These are phyloP conservation scores for Davidsoniella eucalypti DNA, from an alignment of 2,329 filamentous ascomycete genomes.

Conservation along the genomic window DNA sequence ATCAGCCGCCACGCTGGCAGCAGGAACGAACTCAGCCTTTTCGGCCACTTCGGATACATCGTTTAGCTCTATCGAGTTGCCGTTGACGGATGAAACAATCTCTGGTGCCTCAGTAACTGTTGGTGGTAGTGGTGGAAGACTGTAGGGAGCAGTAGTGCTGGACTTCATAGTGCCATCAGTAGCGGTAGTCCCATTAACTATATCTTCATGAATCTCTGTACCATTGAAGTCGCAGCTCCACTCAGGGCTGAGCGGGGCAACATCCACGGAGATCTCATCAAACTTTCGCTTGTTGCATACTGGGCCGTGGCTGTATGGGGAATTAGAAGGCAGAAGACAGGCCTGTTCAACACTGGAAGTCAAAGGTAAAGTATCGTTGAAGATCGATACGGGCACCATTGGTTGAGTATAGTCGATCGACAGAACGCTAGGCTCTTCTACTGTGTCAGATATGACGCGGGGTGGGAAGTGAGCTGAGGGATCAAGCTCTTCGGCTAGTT, in stretches of 20 bases:
- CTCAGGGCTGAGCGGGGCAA: not conserved
- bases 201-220: not conserved
- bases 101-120: not conserved
- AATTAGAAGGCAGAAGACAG: too few relatives aligned
- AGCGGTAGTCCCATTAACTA: not conserved
- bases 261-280: slow-evolving; percentile 10
- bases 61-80: not conserved
- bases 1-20: not conserved
- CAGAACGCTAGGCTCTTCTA: too few relatives aligned
- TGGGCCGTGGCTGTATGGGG: too few relatives aligned
- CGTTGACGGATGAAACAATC: not conserved
- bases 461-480: too few relatives aligned
- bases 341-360: too few relatives aligned
- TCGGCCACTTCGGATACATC: not conserved
- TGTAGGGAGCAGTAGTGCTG: not conserved
- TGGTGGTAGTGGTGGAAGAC: not conserved
- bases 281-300: slow-evolving; percentile 9
- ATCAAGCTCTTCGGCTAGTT: too few relatives aligned
- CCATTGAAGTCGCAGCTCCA: not conserved
- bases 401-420: too few relatives aligned
- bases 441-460: too few relatives aligned
- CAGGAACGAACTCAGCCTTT: not conserved
- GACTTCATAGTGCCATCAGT: not conserved
- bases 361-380: too few relatives aligned
- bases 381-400: too few relatives aligned